Percentiles rank a stretch among this genome's conserved stretches.
phyloP scores from a whole-genome alignment of 129 eudicot species.

The Lonicera japonica region DNA sequence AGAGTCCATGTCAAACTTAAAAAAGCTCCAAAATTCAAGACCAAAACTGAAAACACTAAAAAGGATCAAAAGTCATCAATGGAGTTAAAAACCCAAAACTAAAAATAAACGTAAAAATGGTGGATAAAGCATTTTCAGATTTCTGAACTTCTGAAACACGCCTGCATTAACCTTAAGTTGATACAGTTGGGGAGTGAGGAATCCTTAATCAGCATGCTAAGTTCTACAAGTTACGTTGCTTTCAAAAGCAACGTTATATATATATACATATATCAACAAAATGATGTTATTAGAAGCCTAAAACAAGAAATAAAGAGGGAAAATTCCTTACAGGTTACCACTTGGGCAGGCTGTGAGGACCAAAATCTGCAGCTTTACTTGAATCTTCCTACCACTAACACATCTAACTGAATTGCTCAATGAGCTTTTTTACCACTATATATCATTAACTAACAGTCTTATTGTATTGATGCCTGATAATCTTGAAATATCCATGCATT shows the following conservation, averaged over 20 bases:
- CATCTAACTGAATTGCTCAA: not conserved
- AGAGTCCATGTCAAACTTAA: too few species aligned
- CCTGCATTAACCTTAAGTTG: not conserved
- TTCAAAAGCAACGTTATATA: not conserved
- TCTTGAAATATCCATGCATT: constrained; percentile 54
- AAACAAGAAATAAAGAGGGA: not conserved
- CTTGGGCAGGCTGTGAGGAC: not conserved
- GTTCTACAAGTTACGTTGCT: not conserved
- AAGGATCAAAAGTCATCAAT: not conserved
- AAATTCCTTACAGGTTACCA: not conserved
- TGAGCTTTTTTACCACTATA: constrained; percentile 12
- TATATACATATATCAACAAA: not conserved
- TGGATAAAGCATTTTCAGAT: not conserved
- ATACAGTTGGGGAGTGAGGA: not conserved
- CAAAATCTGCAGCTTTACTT: constrained; percentile 3
- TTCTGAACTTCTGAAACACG: not conserved
- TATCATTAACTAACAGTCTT: constrained; percentile 68
- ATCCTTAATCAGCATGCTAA: not conserved
- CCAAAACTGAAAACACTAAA: too few species aligned
- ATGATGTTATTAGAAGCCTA: not conserved
- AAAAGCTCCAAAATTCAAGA: too few species aligned
- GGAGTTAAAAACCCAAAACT: not conserved
- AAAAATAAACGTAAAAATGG: too few species aligned
- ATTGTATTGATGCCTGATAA: constrained; percentile 54
- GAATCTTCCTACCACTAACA: not conserved